phyloP scores from a whole-genome alignment of 305 asterid species.

The Fraxinus latifolia region DNA sequence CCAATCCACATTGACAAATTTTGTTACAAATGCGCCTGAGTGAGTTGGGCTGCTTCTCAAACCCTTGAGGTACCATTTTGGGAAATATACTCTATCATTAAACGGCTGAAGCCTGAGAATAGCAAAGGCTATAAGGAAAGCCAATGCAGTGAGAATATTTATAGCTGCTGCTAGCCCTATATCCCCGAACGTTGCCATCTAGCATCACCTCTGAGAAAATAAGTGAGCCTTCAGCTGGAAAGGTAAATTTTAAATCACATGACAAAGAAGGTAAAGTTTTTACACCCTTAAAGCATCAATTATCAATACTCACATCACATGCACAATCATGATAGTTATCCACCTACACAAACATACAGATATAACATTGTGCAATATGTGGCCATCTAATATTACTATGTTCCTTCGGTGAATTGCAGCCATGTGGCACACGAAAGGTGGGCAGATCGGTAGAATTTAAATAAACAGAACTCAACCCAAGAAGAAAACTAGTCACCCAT shows the following conservation, averaged over 20 bases:
- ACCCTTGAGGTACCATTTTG: slow-evolving; percentile 92
- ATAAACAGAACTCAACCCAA: not conserved
- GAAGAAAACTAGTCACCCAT: not conserved
- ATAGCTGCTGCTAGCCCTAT: slow-evolving; percentile 81
- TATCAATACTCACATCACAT: not conserved
- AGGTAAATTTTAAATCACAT: slow-evolving; percentile 1
- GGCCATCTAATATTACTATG: not conserved
- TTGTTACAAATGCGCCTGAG: slow-evolving; percentile 61
- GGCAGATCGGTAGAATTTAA: not conserved
- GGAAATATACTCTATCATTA: slow-evolving; percentile 88
- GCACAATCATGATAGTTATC: not conserved
- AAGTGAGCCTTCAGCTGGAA: slow-evolving; percentile 29
- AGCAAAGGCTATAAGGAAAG: slow-evolving; percentile 82
- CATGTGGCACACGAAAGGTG: not conserved
- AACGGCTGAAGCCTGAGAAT: slow-evolving; percentile 85
- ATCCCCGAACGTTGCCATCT: slow-evolving; percentile 76
- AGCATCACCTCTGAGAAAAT: slow-evolving; percentile 25
- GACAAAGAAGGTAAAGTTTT: slow-evolving; percentile 3
- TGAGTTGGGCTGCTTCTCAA: slow-evolving; percentile 63
- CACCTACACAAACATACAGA: not conserved
- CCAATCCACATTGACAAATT: slow-evolving; percentile 79
- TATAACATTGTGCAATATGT: not conserved
- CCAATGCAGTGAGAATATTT: slow-evolving; percentile 67
- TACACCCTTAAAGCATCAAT: slow-evolving; percentile 12
- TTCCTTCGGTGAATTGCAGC: not conserved